Conservation (phyloP, 805 yeast genomes). For the Metschnikowia gruessii region DNA sequence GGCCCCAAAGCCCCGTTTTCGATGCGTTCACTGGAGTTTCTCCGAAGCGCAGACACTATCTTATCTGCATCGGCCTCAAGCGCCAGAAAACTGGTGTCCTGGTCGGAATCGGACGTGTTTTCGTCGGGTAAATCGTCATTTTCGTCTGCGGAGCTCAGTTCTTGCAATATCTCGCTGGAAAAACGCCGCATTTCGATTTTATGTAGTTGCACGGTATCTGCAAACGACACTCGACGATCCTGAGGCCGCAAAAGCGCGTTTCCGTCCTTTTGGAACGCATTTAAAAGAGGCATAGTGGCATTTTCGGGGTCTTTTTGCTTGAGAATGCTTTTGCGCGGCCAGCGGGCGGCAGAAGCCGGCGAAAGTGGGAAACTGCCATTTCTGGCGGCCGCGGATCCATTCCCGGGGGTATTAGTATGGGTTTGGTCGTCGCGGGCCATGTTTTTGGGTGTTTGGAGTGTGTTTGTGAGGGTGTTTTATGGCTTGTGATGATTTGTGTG, state of each 20-base stretch:
- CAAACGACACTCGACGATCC: slow-evolving; percentile 67
- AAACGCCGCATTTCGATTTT: slow-evolving; percentile 43
- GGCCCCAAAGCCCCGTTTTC: background rate
- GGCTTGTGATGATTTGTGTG: too few species aligned
- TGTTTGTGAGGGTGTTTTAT: too few species aligned
- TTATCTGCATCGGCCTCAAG: slow-evolving; percentile 23
- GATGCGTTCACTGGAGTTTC: background rate
- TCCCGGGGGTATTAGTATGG: too few species aligned
- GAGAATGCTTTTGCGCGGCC: slow-evolving; percentile 17
- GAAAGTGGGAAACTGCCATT: too few species aligned
- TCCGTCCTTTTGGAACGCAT: background rate
- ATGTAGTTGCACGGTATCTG: slow-evolving; percentile 69
- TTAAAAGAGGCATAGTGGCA: slow-evolving; percentile 12
- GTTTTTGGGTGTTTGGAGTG: background rate
- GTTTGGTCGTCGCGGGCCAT: background rate
- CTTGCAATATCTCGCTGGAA: background rate
- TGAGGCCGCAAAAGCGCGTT: slow-evolving; percentile 6
- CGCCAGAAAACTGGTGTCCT: slow-evolving; percentile 16
- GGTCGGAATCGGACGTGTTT: slow-evolving; percentile 9
- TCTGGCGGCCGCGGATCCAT: too few species aligned
- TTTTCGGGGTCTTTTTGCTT: slow-evolving; percentile 12
- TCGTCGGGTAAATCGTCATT: background rate
- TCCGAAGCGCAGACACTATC: slow-evolving; percentile 12
- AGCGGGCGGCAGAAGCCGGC: background rate
- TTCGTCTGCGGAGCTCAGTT: background rate